phyloP scores from a whole-genome alignment of 805 yeast species.

The Ogataea angusta region DNA sequence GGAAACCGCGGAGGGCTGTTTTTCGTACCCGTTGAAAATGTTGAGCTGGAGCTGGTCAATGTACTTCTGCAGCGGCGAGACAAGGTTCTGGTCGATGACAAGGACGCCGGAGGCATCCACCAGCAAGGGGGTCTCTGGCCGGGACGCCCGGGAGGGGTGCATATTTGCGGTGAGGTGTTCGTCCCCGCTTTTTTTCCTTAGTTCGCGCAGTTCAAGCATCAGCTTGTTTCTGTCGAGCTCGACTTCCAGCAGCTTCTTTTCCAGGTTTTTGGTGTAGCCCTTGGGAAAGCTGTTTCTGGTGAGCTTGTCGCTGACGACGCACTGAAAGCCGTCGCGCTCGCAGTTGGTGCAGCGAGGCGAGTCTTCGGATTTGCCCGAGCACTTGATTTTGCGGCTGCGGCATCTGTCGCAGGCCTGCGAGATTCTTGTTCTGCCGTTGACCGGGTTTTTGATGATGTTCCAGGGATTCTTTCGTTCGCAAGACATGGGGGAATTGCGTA shows the following conservation, averaged over 20 bases:
- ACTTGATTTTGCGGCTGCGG: conserved; percentile 69
- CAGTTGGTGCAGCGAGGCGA: conserved; percentile 66
- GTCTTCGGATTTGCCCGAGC: conserved; percentile 57
- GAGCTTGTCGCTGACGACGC: conserved; percentile 69
- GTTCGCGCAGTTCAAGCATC: conserved; percentile 32
- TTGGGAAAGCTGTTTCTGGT: conserved; percentile 77
- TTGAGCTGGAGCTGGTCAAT: conserved; percentile 23
- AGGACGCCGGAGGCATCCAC: conserved; percentile 23
- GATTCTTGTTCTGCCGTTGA: conserved; percentile 45
- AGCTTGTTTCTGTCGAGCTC: conserved; percentile 52
- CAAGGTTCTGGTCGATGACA: conserved; percentile 29
- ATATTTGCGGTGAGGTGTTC: not conserved
- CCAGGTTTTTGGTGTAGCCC: conserved; percentile 76
- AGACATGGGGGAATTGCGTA: conserved; percentile 3
- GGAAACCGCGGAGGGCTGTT: conserved; percentile 9
- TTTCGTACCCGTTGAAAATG: conserved; percentile 31
- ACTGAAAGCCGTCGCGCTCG: conserved; percentile 57
- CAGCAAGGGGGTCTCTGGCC: conserved; percentile 1
- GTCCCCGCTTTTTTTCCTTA: conserved; percentile 16
- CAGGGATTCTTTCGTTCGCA: conserved; percentile 18
- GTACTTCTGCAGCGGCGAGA: conserved; percentile 24
- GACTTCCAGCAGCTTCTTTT: conserved; percentile 54
- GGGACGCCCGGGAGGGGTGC: not conserved
- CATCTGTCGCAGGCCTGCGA: conserved; percentile 84
- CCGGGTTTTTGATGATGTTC: conserved; percentile 36